Conservation (phyloP, 1,139 yeast genomes). For the Pichia sp. region DNA sequence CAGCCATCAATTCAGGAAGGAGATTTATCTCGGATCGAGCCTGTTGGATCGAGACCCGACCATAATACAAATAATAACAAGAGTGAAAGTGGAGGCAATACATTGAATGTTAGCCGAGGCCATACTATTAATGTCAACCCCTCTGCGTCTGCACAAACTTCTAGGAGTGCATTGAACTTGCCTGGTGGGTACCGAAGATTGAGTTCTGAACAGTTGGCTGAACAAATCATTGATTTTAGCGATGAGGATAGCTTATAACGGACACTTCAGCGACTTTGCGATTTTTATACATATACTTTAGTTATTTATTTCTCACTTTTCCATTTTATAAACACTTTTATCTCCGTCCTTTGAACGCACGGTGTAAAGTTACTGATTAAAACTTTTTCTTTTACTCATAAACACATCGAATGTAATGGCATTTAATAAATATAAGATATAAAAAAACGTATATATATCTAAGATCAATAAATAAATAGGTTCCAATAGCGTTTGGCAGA, state of each 20-base stretch:
- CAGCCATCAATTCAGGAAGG: not conserved
- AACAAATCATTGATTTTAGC: conserved; percentile 24
- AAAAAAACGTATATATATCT: conserved; percentile 11
- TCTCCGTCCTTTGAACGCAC: not conserved
- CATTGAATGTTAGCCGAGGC: not conserved
- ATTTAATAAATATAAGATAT: conserved; percentile 14
- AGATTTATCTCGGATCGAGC: not conserved
- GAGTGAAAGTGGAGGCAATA: not conserved
- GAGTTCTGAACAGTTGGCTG: conserved; percentile 21
- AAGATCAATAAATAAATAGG: conserved; percentile 14
- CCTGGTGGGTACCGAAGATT: conserved; percentile 10
- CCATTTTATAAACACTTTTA: not conserved
- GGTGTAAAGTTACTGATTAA: not conserved
- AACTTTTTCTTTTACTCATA: conserved; percentile 4
- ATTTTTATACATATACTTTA: not conserved
- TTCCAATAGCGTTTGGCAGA: not conserved
- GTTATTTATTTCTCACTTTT: not conserved
- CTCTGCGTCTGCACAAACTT: not conserved
- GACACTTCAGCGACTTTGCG: not conserved
- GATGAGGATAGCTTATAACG: conserved; percentile 15
- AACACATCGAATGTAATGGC: conserved; percentile 15
- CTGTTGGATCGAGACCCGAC: not conserved
- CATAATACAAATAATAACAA: not conserved
- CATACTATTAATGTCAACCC: not conserved
- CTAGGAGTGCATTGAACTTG: conserved; percentile 2